Evolutionary conservation across 176 grass and related monocot species (phyloP).

Genomic region (Carex cristatella): DNA sequence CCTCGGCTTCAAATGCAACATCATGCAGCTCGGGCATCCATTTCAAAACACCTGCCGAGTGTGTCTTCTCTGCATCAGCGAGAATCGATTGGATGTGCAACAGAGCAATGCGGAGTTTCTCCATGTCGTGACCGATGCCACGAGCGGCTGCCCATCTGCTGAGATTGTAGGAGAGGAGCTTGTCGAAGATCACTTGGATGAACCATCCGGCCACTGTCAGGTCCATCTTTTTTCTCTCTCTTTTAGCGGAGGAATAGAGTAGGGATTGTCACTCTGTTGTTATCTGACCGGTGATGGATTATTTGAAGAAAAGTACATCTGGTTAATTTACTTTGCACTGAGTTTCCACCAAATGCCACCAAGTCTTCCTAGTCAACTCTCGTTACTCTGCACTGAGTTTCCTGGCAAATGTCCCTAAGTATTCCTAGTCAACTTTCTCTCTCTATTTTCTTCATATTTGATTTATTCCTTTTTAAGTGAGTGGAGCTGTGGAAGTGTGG

Average conservation of each 20-base stretch:
- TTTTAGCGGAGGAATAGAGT: background rate
- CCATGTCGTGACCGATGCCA: constrained; percentile 36
- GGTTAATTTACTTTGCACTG: background rate
- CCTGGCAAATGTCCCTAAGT: background rate
- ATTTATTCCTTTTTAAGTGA: too few species aligned
- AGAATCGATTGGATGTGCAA: constrained; percentile 37
- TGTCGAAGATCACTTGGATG: constrained; percentile 65
- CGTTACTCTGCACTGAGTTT: background rate
- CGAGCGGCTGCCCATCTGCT: constrained; percentile 30
- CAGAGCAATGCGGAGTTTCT: constrained; percentile 38
- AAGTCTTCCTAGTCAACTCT: background rate
- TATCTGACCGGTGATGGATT: background rate
- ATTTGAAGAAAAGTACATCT: background rate
- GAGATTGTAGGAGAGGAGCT: constrained; percentile 44
- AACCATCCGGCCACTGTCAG: constrained; percentile 41
- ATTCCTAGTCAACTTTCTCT: background rate
- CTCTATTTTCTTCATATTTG: background rate
- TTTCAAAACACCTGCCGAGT: background rate
- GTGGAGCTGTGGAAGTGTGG: too few species aligned
- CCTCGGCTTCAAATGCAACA: constrained; percentile 42
- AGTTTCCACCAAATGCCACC: background rate
- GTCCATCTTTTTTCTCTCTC: background rate
- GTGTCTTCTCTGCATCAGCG: constrained; percentile 21
- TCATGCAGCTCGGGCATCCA: constrained; percentile 27
- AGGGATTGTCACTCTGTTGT: background rate